phyloP scores from a whole-genome alignment of 2,329 filamentous ascomycete genomes.

The Ascochyta lentis region DNA sequence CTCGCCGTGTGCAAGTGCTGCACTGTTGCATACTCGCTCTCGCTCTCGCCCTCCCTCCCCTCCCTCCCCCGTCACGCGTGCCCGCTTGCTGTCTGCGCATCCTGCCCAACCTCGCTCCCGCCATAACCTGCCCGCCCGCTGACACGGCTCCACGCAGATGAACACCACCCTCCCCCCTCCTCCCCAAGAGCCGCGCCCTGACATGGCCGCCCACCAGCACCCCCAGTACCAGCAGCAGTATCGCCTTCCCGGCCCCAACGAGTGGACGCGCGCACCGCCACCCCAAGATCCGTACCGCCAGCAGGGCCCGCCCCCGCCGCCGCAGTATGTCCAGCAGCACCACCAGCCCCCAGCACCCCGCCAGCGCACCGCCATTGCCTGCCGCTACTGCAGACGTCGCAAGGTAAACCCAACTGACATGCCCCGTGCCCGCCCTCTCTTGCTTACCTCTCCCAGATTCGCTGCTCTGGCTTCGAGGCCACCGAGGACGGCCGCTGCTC shows the following conservation, averaged over 20 bases:
- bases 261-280: slow-evolving; percentile 52
- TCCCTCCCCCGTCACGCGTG: slow-evolving; percentile 1
- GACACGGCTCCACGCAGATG: slow-evolving; percentile 39
- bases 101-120: slow-evolving; percentile 3
- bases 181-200: slow-evolving; percentile 48
- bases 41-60: background rate
- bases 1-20: background rate
- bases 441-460: slow-evolving; percentile 62
- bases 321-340: slow-evolving; percentile 46
- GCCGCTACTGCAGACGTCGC: slow-evolving; percentile 65
- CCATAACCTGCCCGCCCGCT: slow-evolving; percentile 21
- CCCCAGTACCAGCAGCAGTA: slow-evolving; percentile 54
- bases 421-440: background rate
- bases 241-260: slow-evolving; percentile 54
- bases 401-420: slow-evolving; percentile 55
- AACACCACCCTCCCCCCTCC: slow-evolving; percentile 42
- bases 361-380: slow-evolving; percentile 67
- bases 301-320: slow-evolving; percentile 48
- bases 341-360: slow-evolving; percentile 60
- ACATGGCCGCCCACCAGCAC: slow-evolving; percentile 56
- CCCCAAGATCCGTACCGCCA: slow-evolving; percentile 50
- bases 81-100: background rate
- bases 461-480: slow-evolving; percentile 76
- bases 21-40: slow-evolving; percentile 1
- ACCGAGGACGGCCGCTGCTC: slow-evolving; percentile 75